Base-by-base conservation (phyloP, 2,329 filamentous ascomycete genomes). In the Pseudocercospora ulei region DNA sequence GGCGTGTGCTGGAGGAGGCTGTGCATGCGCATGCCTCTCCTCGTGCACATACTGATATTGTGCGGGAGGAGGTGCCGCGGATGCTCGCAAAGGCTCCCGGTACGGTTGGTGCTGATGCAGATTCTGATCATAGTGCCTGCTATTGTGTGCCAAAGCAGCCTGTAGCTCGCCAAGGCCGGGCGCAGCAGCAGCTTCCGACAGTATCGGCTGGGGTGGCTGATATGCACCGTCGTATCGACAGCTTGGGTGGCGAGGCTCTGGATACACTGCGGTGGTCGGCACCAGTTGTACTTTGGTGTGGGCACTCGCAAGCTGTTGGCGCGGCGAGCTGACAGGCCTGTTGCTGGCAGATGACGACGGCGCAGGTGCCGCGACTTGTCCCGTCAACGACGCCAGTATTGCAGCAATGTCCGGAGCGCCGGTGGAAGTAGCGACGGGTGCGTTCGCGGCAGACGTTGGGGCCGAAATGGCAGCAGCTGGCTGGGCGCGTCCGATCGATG, bases 331-430 rank as follows among this genome's bases (percentile, higher is more conserved):
- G 11, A 35, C 43, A 30, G 43, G 13, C 14, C 43, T 43, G 39
- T 39, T 35, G 24, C 39, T 40, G 7, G 25, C 37, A 24, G 46
- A 26, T 6, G 36, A 25, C 5, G 52, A 40, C 14, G 53, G 40
- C 3, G 47, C 45, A 4, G 43, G 35, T 19, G 40, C 28, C 11
- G 36, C 38, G 23, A 37, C 35, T 14, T 51, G 45, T 4, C 45
- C 47, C 12, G 48, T 51, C 25, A 56, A 35, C 14, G 44, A 42
- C 13, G 53, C 52, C 38, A 57, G 20, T 17, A 58, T 58, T 6
- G 55, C 53, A 25, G 55, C 46, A 20, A 58, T 56, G 27, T 58
- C 54, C 8, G 48, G 48, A 27, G 48, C 48, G 6, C 37, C 41
- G 7, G 36, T 35, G 5, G 42, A 31, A 12, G 40, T 35, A 17